Conservation (phyloP, 306 rosid genomes). For the Vigna mungo region DNA sequence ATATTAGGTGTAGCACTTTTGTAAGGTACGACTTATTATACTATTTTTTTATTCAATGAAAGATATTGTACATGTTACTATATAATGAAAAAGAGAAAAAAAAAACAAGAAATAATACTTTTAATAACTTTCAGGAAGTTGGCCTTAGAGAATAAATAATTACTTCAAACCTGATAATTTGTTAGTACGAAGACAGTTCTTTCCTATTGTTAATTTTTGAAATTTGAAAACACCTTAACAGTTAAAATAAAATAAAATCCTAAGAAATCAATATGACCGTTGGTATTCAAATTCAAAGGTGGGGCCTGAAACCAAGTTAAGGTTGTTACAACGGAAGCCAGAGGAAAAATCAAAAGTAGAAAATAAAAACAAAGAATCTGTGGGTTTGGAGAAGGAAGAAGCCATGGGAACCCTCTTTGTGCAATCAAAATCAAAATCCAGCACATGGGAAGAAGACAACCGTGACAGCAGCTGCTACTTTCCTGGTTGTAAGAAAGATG, state of each 20-base stretch:
- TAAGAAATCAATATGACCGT: conserved; percentile 52
- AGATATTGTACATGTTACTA: too few species aligned
- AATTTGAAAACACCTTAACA: background rate
- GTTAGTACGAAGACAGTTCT: too few species aligned
- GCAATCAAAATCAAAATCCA: conserved; percentile 61
- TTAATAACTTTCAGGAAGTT: too few species aligned
- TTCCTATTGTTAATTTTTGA: background rate
- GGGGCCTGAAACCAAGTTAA: background rate
- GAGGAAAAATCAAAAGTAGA: background rate
- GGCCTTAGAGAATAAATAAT: too few species aligned
- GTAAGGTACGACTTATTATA: too few species aligned
- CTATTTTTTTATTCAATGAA: too few species aligned
- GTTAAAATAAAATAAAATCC: background rate
- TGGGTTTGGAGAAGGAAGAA: conserved; percentile 4
- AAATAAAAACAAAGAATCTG: too few species aligned
- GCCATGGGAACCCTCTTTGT: conserved; percentile 50
- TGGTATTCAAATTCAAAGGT: conserved; percentile 53
- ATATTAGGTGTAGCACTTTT: too few species aligned
- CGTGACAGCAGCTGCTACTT: conserved; percentile 76
- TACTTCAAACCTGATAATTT: too few species aligned
- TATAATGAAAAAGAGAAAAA: too few species aligned
- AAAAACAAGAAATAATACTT: too few species aligned
- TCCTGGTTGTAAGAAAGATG: conserved; percentile 83
- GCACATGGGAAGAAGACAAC: conserved; percentile 50
- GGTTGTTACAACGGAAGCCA: background rate